Conservation (phyloP, 352 stramenopile species). For the Pythium apleroticum region DNA sequence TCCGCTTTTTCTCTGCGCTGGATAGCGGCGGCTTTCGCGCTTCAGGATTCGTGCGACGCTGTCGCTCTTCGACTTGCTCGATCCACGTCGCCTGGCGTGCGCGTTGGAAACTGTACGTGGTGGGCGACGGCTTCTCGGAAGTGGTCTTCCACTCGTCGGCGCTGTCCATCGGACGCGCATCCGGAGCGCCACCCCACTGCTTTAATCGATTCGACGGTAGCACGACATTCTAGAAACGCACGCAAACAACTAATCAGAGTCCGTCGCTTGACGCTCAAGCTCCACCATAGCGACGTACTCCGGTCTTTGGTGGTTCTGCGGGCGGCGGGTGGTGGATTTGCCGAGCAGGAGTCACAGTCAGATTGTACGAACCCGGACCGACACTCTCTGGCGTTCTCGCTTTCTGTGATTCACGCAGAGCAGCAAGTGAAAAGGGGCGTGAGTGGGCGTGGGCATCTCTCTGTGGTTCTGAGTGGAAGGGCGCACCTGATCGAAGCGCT, state of each 20-base stretch:
- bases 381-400: slow-evolving; percentile 41
- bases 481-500: slow-evolving; percentile 47
- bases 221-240: slow-evolving; percentile 9
- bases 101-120: slow-evolving; percentile 56
- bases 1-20: slow-evolving; percentile 1
- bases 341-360: slow-evolving; percentile 15
- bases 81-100: slow-evolving; percentile 60
- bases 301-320: slow-evolving; percentile 13
- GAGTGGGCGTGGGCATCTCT: too few species aligned
- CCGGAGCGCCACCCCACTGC: slow-evolving; percentile 43
- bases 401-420: slow-evolving; percentile 35
- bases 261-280: neutral
- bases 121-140: slow-evolving; percentile 60
- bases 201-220: slow-evolving; percentile 36
- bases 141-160: slow-evolving; percentile 58
- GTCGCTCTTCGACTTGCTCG: slow-evolving; percentile 59
- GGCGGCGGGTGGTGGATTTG: slow-evolving; percentile 23
- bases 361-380: slow-evolving; percentile 61
- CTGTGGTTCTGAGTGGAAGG: neutral
- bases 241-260: neutral
- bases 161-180: slow-evolving; percentile 53
- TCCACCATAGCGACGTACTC: neutral
- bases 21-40: slow-evolving; percentile 19
- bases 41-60: slow-evolving; percentile 40
- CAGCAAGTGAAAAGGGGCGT: too few species aligned